A percentile compares a stretch with the other conserved stretches of the same genome.
phyloP scores from a whole-genome alignment of 371 early-diverging fungal genomes.

The Mortierella sp. region DNA sequence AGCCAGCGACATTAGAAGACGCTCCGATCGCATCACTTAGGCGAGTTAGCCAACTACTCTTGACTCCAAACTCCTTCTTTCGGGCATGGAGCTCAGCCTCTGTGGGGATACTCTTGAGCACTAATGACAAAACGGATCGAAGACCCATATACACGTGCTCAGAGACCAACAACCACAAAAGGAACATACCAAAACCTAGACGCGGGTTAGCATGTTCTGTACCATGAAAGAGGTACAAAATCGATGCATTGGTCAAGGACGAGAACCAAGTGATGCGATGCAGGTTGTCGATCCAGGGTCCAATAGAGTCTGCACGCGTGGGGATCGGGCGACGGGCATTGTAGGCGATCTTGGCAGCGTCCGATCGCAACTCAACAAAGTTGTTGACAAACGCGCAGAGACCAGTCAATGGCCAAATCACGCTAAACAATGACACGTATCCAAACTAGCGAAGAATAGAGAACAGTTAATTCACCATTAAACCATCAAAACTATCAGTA shows the following conservation, averaged over 20 bases:
- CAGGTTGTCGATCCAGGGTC: slow-evolving; percentile 87
- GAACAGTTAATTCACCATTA: not conserved
- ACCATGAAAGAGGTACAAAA: slow-evolving; percentile 75
- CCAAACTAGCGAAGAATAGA: slow-evolving; percentile 60
- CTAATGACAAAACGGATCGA: slow-evolving; percentile 22
- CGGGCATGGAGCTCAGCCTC: slow-evolving; percentile 47
- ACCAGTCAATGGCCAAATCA: slow-evolving; percentile 87
- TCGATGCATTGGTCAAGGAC: slow-evolving; percentile 81
- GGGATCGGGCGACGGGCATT: slow-evolving; percentile 80
- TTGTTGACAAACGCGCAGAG: slow-evolving; percentile 87
- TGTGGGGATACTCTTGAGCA: slow-evolving; percentile 48
- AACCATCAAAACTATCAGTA: not conserved
- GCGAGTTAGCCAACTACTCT: slow-evolving; percentile 55
- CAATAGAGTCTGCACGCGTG: slow-evolving; percentile 82
- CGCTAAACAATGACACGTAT: slow-evolving; percentile 88
- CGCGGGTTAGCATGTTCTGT: slow-evolving; percentile 26
- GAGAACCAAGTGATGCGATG: slow-evolving; percentile 74
- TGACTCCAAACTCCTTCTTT: slow-evolving; percentile 50
- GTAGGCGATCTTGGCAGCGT: slow-evolving; percentile 87
- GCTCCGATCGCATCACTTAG: slow-evolving; percentile 29
- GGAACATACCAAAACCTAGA: slow-evolving; percentile 37
- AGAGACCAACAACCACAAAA: slow-evolving; percentile 37
- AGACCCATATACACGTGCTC: slow-evolving; percentile 47
- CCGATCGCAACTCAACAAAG: slow-evolving; percentile 89
- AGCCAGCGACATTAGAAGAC: slow-evolving; percentile 5